These are phyloP conservation scores for Curvularia eragrostidis DNA, from an alignment of 2,329 filamentous ascomycete species.

Conservation along the genomic window DNA sequence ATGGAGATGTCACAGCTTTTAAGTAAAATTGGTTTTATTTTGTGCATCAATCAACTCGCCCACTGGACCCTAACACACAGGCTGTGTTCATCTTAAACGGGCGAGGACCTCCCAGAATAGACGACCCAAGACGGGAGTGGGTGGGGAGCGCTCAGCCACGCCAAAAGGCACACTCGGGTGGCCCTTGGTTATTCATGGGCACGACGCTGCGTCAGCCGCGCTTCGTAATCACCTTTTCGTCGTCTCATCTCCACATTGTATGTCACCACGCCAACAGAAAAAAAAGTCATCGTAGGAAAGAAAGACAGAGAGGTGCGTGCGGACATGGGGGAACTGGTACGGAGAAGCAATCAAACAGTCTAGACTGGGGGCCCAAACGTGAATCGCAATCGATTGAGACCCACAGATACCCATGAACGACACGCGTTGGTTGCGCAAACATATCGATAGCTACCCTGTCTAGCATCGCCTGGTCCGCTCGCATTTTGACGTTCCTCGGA, in stretches of 20 bases:
- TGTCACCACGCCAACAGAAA: not conserved
- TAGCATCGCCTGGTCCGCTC: not conserved
- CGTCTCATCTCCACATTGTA: not conserved
- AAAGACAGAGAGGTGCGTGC: not conserved
- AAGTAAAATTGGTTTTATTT: conserved; percentile 2
- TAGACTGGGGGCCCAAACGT: not conserved
- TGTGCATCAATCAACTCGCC: not conserved
- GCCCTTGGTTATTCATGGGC: not conserved
- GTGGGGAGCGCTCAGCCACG: not conserved
- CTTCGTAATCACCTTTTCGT: not conserved
- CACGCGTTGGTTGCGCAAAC: conserved; percentile 13
- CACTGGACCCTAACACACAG: not conserved
- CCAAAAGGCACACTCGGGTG: not conserved
- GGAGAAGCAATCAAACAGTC: not conserved
- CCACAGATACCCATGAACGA: conserved; percentile 12
- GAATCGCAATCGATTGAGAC: not conserved
- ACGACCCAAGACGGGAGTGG: not conserved
- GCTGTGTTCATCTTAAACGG: not conserved
- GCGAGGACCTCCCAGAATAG: not conserved
- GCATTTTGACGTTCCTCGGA: not conserved
- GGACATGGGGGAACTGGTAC: not conserved
- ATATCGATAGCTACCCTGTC: not conserved
- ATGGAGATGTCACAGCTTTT: not conserved
- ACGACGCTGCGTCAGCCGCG: not conserved
- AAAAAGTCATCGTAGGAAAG: not conserved